phyloP scores from a whole-genome alignment of 1,284 basidiomycete species.

The Leccinum angustisporum region DNA sequence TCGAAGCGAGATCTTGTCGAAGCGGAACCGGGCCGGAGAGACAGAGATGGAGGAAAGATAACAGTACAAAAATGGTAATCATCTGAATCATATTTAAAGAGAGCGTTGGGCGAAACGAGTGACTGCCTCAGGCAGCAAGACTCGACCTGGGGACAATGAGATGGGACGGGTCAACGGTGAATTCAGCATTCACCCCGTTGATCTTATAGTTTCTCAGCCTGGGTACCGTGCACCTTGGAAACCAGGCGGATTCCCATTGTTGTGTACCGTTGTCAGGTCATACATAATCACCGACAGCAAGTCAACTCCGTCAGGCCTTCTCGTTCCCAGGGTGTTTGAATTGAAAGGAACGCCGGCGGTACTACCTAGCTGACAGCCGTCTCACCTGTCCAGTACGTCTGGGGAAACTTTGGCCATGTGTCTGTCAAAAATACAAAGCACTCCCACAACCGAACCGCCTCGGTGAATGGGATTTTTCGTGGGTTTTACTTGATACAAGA shows the following conservation, averaged over 20 bases:
- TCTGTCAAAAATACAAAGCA: background rate
- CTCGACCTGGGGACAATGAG: background rate
- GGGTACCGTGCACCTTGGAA: background rate
- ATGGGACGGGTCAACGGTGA: background rate
- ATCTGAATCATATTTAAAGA: conserved; percentile 20
- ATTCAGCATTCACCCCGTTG: background rate
- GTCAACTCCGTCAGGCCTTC: background rate
- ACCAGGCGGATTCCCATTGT: background rate
- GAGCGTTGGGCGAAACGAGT: conserved; percentile 16
- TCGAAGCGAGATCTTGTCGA: background rate
- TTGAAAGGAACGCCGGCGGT: no score
- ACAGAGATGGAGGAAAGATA: background rate
- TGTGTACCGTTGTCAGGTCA: background rate
- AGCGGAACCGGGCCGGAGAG: conserved; percentile 19
- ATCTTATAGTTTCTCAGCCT: background rate
- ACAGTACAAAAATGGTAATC: conserved; percentile 4
- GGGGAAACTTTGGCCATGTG: no score
- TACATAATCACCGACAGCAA: background rate
- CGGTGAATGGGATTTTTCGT: no score
- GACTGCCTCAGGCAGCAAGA: conserved; percentile 18
- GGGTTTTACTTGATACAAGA: background rate
- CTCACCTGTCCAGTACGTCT: no score
- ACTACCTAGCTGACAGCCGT: no score
- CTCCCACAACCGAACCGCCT: no score
- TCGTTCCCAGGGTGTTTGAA: no score